Base-by-base conservation (phyloP, 1,139 yeast species). In the Yamadazyma friedrichii region DNA sequence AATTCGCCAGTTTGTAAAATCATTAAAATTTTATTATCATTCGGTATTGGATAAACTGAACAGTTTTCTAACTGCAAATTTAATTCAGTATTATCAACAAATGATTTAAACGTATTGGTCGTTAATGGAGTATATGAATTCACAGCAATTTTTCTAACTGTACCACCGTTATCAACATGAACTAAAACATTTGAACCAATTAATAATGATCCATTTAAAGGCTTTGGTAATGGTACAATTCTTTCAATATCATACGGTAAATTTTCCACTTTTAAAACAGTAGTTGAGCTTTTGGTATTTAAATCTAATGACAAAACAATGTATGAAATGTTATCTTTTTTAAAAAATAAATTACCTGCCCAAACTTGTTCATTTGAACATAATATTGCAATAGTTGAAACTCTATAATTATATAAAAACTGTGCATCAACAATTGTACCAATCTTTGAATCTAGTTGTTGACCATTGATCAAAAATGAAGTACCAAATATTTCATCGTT, bases 141-240 rank as follows among this genome's bases (percentile, higher is more conserved):
- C 5, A 84, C 80, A 1, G 85, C 82, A 1, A 84, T 67, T 31
- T 91, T 85, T 51, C 80, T 77, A 1, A 75, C 61, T 20, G 84
- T 77, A 9, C 97, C 97, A 2, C 94, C 82, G 39, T 88, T 81
- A 56, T 89, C 96, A 16, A 89, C 76, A 58, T 88, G 94, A 13
- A 88, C 65, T 12, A 91, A 53, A 50, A 85, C 88, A 56, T 91
- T 89, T 25, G 85, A 75, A 1, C 97, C 97, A 8, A 87, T 43
- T 15, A 89, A 60, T 12, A 89, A 64, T 34, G 84, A 70, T 1
- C 95, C 95, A 45, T 84, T 86, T 35, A 86, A 65, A 0, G 94
- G 93, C 2, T 67, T 64, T 1, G 80, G 74, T 30, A 88, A 67
- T 0, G 96, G 83, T 6, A 84, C 60, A 6, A 88, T 61, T 26